A percentile compares a stretch with the other conserved stretches of the same genome.
Evolutionary conservation across 2,329 filamentous ascomycete species (phyloP).

Genomic region (Fusarium sp.): DNA sequence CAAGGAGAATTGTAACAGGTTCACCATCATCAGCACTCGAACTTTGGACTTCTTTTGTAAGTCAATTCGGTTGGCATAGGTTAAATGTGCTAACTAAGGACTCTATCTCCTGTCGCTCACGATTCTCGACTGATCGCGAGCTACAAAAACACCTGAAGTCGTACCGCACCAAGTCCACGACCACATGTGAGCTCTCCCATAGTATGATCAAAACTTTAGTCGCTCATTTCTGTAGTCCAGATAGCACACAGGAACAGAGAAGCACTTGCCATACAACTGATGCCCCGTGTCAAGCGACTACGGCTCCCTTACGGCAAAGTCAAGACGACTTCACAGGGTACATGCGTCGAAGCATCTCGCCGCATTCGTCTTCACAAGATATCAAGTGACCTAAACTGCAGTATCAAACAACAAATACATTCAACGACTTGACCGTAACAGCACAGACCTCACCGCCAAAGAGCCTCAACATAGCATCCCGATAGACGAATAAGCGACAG

Average conservation of each 20-base stretch:
- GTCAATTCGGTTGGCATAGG: not conserved
- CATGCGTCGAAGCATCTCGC: not conserved
- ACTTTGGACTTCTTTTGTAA: not conserved
- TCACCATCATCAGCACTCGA: not conserved
- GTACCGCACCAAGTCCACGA: not conserved
- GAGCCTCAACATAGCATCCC: conserved; percentile 17
- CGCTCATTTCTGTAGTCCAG: not conserved
- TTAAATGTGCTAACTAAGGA: not conserved
- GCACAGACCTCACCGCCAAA: conserved; percentile 21
- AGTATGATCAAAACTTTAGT: not conserved
- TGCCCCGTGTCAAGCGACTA: not conserved
- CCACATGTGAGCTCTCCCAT: not conserved
- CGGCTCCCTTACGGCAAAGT: not conserved
- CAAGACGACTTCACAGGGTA: not conserved
- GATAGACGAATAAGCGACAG: conserved; percentile 13
- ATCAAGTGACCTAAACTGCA: not conserved
- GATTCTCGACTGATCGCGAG: not conserved
- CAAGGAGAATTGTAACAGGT: not conserved
- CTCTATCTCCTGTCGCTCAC: not conserved
- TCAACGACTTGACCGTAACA: not conserved
- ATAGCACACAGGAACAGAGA: not conserved
- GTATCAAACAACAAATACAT: not conserved
- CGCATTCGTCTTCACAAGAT: not conserved
- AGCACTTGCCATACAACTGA: not conserved
- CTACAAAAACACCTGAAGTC: not conserved